Conservation (phyloP, 768 basidiomycete species). For the Boletellus ananas region DNA sequence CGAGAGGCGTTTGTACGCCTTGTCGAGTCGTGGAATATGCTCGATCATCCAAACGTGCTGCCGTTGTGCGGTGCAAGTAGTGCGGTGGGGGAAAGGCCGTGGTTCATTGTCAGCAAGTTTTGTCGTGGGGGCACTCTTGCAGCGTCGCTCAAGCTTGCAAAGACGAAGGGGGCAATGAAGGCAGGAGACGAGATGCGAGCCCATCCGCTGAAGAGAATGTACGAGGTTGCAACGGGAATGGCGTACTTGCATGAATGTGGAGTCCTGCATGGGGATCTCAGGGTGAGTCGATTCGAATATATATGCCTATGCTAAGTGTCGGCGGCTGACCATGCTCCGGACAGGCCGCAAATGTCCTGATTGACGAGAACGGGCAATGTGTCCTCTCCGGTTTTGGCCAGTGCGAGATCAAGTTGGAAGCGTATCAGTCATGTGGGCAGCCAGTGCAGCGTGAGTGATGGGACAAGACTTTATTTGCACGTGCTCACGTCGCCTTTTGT, state of each 20-base stretch:
- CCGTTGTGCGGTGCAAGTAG: slow-evolving; percentile 77
- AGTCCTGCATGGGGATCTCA: slow-evolving; percentile 78
- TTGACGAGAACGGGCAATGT: slow-evolving; percentile 62
- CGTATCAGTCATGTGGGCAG: slow-evolving; percentile 54
- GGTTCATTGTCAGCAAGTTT: slow-evolving; percentile 79
- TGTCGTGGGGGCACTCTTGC: slow-evolving; percentile 61
- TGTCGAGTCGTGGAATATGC: slow-evolving; percentile 65
- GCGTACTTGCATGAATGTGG: slow-evolving; percentile 67
- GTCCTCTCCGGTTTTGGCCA: slow-evolving; percentile 83
- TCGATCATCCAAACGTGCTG: slow-evolving; percentile 68
- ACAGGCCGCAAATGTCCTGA: slow-evolving; percentile 73
- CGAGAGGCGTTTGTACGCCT: slow-evolving; percentile 65
- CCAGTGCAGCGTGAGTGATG: slow-evolving; percentile 39
- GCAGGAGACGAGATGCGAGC: not conserved
- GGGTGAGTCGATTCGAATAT: slow-evolving; percentile 41
- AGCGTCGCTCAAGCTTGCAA: slow-evolving; percentile 46
- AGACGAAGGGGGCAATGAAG: not conserved
- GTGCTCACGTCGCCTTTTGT: not conserved
- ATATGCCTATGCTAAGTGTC: not conserved
- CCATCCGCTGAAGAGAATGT: slow-evolving; percentile 58
- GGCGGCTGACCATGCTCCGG: not conserved
- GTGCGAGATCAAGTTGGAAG: slow-evolving; percentile 74
- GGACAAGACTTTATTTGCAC: not conserved
- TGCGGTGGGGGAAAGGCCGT: slow-evolving; percentile 63
- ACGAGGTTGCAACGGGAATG: slow-evolving; percentile 80